Percentiles rank a stretch among this genome's conserved stretches.
Evolutionary conservation across 805 yeast genomes (phyloP).

Genomic region (Starmerella bombicola): DNA sequence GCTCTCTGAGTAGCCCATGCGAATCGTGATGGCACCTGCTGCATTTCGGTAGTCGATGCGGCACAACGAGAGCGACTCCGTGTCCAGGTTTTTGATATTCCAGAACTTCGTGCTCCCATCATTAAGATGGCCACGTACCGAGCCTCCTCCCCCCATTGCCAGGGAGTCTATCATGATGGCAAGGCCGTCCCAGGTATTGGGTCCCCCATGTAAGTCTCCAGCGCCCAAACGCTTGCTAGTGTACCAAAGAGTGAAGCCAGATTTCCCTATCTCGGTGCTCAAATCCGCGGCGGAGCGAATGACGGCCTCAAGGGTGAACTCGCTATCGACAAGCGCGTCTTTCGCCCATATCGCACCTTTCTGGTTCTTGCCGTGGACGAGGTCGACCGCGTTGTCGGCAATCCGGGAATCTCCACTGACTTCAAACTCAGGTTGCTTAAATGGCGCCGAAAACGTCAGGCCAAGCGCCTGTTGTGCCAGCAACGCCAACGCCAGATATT

Average conservation of each 20-base stretch:
- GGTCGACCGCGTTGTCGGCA: conserved; percentile 11
- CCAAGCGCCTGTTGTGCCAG: conserved; percentile 5
- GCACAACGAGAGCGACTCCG: conserved; percentile 30
- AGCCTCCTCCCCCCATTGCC: conserved; percentile 19
- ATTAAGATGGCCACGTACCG: conserved; percentile 32
- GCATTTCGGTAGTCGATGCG: conserved; percentile 29
- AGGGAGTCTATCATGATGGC: conserved; percentile 31
- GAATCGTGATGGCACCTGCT: conserved; percentile 23
- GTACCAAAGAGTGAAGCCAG: conserved; percentile 32
- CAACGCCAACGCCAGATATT: conserved; percentile 1
- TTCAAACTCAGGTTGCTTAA: conserved; percentile 8
- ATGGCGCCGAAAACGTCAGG: conserved; percentile 15
- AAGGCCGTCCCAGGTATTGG: conserved; percentile 33
- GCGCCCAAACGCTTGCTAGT: conserved; percentile 21
- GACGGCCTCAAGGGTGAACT: conserved; percentile 30
- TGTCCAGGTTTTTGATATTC: conserved; percentile 20
- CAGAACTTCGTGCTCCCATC: conserved; percentile 28
- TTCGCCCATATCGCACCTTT: conserved; percentile 29
- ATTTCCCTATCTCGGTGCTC: conserved; percentile 20
- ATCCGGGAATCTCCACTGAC: conserved; percentile 15
- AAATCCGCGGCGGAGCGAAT: conserved; percentile 21
- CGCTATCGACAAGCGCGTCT: conserved; percentile 22
- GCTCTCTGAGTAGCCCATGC: conserved; percentile 26
- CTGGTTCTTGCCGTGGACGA: conserved; percentile 15
- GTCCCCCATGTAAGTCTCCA: conserved; percentile 31